These are phyloP conservation scores for Triangularia verruculosa DNA, from an alignment of 2,329 filamentous ascomycete species.

Conservation along the genomic window DNA sequence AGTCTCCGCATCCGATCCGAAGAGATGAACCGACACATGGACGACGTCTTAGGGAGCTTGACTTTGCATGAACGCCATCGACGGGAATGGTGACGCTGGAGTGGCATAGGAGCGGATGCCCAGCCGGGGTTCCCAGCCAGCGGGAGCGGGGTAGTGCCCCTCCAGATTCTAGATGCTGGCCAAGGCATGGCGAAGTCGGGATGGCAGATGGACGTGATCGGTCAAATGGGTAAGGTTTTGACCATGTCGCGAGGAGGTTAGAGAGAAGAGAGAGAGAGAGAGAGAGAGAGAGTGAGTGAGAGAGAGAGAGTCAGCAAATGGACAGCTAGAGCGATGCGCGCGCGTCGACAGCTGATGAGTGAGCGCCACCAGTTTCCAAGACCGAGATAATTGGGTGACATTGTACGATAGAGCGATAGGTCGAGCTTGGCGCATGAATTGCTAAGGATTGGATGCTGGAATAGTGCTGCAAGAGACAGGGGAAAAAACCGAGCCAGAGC, in stretches of 20 bases:
- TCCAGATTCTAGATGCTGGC: neutral
- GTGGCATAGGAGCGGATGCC: neutral
- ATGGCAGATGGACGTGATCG: neutral
- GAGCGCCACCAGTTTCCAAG: neutral
- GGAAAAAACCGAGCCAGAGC: neutral
- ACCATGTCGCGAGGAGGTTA: neutral
- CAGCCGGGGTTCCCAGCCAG: neutral
- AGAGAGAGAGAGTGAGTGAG: neutral
- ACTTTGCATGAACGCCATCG: neutral
- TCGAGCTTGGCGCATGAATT: conserved; percentile 2
- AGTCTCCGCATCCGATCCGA: neutral
- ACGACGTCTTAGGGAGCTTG: neutral
- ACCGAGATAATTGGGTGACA: conserved; percentile 1
- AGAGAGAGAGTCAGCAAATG: conserved; percentile 9
- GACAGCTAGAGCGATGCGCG: conserved; percentile 14
- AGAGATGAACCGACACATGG: neutral
- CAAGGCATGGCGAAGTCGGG: neutral
- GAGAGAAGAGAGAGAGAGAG: neutral
- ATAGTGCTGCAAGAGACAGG: conserved; percentile 1
- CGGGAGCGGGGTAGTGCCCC: neutral
- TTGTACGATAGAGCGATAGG: neutral
- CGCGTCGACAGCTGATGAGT: neutral
- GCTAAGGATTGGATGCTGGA: neutral
- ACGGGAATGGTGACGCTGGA: neutral
- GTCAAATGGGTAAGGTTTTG: neutral